These are phyloP conservation scores for Magnusiomyces paraingens DNA, from an alignment of 1,139 yeast genomes.

Conservation along the genomic window DNA sequence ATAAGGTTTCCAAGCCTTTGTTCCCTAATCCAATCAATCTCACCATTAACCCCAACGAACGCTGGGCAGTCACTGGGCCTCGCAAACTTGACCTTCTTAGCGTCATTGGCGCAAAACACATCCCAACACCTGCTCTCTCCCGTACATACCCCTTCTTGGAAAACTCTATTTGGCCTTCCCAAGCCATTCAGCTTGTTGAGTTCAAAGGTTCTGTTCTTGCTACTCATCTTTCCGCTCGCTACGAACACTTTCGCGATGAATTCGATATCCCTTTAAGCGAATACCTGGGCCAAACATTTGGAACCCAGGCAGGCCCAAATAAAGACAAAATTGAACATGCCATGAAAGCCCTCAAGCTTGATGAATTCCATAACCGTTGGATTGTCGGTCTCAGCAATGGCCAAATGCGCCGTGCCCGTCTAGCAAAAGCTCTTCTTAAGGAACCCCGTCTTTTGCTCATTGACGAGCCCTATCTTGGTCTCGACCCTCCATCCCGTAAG, in stretches of 20 bases:
- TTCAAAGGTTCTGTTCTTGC: constrained; percentile 55
- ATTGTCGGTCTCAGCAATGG: constrained; percentile 88
- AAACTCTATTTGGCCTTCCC: constrained; percentile 39
- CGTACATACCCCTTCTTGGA: constrained; percentile 51
- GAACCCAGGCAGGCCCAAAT: constrained; percentile 22
- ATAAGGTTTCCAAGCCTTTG: constrained; percentile 16
- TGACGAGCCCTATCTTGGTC: constrained; percentile 89
- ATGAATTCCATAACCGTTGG: constrained; percentile 61
- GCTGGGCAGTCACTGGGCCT: constrained; percentile 50
- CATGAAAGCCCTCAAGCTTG: constrained; percentile 48
- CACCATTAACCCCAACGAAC: constrained; percentile 33
- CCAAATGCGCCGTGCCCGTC: constrained; percentile 81
- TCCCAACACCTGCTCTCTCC: constrained; percentile 48
- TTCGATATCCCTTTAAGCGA: constrained; percentile 68
- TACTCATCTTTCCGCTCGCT: constrained; percentile 81
- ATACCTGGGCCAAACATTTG: constrained; percentile 42
- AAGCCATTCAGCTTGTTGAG: constrained; percentile 48
- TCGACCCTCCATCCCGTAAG: constrained; percentile 68
- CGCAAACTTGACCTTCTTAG: constrained; percentile 40
- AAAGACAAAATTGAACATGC: constrained; percentile 35
- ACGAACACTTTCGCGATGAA: constrained; percentile 77
- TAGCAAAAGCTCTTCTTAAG: constrained; percentile 65
- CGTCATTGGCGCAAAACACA: constrained; percentile 41
- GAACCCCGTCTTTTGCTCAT: constrained; percentile 62
- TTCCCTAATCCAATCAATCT: constrained; percentile 29